Evolutionary conservation across 306 rosid species (phyloP).

Genomic region (Rubus idaeus): DNA sequence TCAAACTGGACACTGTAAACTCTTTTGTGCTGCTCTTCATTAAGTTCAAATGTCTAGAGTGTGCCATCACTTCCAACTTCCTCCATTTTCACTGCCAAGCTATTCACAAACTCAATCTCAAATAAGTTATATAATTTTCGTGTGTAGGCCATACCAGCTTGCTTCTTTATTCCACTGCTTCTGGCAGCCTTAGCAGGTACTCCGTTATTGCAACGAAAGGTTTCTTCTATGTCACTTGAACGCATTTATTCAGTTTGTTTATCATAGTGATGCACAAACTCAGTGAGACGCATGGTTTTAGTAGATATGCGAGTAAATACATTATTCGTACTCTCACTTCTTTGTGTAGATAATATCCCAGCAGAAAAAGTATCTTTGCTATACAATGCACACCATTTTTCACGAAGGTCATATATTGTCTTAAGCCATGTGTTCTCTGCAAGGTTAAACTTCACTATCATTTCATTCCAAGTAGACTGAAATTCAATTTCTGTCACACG

Average conservation of each 20-base stretch:
- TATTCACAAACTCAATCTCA: background rate
- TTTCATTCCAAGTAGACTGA: background rate
- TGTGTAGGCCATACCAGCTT: background rate
- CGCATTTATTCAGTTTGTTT: background rate
- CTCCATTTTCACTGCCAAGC: background rate
- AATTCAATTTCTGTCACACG: background rate
- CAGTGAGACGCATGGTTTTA: background rate
- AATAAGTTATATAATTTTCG: background rate
- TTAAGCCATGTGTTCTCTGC: background rate
- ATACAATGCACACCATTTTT: background rate
- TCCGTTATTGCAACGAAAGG: background rate
- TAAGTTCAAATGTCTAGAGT: background rate
- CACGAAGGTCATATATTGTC: background rate
- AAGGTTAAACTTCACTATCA: too few species aligned
- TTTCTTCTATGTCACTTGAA: background rate
- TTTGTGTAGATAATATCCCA: background rate
- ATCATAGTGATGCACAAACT: background rate
- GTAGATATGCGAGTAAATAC: background rate
- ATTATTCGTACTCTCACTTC: slow-evolving; percentile 2
- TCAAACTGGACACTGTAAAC: background rate
- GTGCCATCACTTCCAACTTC: background rate
- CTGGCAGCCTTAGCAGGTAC: background rate
- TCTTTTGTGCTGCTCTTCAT: background rate
- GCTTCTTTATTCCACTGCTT: background rate
- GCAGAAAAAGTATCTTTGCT: background rate